Evolutionary conservation across 1,139 yeast genomes (phyloP).

Genomic region (Hemisphaericaspora lyxosophila): DNA sequence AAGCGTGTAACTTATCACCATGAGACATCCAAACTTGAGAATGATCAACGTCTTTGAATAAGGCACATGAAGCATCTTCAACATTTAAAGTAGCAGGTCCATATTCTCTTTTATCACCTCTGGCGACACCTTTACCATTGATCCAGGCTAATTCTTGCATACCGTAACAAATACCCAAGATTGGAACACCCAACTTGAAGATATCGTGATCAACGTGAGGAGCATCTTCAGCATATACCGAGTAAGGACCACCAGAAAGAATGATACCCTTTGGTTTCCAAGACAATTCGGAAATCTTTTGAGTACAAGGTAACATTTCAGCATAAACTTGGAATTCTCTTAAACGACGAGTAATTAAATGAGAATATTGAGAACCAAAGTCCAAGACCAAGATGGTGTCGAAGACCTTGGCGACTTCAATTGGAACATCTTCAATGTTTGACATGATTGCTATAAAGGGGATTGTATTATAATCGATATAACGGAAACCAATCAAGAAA

Average conservation of each 20-base stretch:
- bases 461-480: constrained; percentile 1
- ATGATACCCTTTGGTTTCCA: constrained; percentile 98
- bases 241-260: constrained; percentile 96
- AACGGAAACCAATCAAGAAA: neutral
- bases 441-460: neutral
- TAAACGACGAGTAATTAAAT: constrained; percentile 92
- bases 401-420: constrained; percentile 77
- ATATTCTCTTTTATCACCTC: constrained; percentile 97
- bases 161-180: constrained; percentile 97
- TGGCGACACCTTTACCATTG: constrained; percentile 90
- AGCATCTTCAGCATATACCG: constrained; percentile 91
- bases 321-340: constrained; percentile 98
- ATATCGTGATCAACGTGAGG: constrained; percentile 97
- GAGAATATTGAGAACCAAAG: constrained; percentile 98
- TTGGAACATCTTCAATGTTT: constrained; percentile 34
- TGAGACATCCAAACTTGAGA: constrained; percentile 99
- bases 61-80: constrained; percentile 62
- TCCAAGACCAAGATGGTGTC: constrained; percentile 97
- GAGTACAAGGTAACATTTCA: constrained; percentile 99
- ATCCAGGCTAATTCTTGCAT: constrained; percentile 99
- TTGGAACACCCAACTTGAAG: constrained; percentile 88
- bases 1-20: constrained; percentile 89
- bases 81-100: constrained; percentile 93
- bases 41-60: constrained; percentile 86
- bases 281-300: constrained; percentile 83